Evolutionary conservation across 2,329 filamentous ascomycete genomes (phyloP).

Genomic region (Penicillium hesseltinei): DNA sequence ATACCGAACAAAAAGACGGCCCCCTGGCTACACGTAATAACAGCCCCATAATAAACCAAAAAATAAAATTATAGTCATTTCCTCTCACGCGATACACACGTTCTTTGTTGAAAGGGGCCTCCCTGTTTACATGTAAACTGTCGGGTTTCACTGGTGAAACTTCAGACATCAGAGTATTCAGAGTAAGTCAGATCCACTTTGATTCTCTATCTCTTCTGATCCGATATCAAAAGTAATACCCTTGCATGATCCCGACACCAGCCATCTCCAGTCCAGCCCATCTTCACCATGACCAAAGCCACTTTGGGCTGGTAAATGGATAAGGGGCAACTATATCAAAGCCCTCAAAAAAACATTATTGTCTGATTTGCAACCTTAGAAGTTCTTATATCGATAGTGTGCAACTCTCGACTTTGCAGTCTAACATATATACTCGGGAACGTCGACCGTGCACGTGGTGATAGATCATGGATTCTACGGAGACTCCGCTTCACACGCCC

Average conservation of each 20-base stretch:
- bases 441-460: not conserved
- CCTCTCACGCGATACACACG: not conserved
- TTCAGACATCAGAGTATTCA: not conserved
- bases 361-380: not conserved
- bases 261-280: constrained; percentile 1
- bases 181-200: constrained; percentile 4
- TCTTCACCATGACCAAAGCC: constrained; percentile 9
- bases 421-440: not conserved
- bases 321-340: constrained; percentile 2
- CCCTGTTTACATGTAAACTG: not conserved
- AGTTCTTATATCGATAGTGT: not conserved
- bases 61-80: not conserved
- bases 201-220: not conserved
- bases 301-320: constrained; percentile 16
- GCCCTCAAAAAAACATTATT: not conserved
- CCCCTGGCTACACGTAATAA: not conserved
- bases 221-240: constrained; percentile 1
- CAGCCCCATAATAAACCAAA: not conserved
- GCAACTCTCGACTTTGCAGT: not conserved
- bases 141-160: constrained; percentile 6
- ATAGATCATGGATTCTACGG: not conserved
- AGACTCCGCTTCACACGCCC: not conserved
- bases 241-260: constrained; percentile 8
- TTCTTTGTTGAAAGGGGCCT: not conserved
- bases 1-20: not conserved